A percentile compares a stretch with the other conserved stretches of the same genome.
These are phyloP conservation scores for Aspergillus funiculosus DNA, from an alignment of 495 filamentous ascomycete species.

Conservation along the genomic window DNA sequence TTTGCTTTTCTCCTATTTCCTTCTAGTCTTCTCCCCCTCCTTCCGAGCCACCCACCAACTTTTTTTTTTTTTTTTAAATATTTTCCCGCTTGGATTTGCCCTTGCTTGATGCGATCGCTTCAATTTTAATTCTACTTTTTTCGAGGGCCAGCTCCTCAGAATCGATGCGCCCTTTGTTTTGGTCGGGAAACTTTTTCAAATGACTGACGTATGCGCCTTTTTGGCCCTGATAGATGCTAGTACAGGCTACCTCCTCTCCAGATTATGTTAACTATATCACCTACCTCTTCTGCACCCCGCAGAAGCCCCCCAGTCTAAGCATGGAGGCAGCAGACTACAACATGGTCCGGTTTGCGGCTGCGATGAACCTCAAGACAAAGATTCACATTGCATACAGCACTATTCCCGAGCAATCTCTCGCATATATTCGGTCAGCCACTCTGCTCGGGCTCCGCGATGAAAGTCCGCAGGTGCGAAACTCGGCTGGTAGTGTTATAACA, in stretches of 20 bases:
- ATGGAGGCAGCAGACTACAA: conserved; percentile 57
- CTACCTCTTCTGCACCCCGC: conserved; percentile 73
- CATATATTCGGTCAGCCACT: conserved; percentile 72
- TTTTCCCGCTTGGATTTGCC: no score
- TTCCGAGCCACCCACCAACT: no score
- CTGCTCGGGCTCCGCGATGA: conserved; percentile 74
- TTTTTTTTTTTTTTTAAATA: no score
- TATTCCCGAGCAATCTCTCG: conserved; percentile 62
- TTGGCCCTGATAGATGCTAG: conserved; percentile 67
- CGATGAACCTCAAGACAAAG: conserved; percentile 92
- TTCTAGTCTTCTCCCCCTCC: neutral
- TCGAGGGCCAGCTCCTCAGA: no score
- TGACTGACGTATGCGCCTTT: conserved; percentile 12
- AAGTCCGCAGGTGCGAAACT: conserved; percentile 75
- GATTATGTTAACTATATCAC: conserved; percentile 97
- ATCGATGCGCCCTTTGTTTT: neutral
- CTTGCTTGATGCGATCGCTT: conserved; percentile 5
- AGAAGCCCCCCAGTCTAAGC: conserved; percentile 52
- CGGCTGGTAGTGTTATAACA: conserved; percentile 92
- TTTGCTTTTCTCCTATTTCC: neutral
- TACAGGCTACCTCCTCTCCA: conserved; percentile 80
- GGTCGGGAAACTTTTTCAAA: conserved; percentile 13
- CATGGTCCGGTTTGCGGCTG: conserved; percentile 76
- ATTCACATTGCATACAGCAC: conserved; percentile 64
- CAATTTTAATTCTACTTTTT: neutral